A percentile compares a stretch with the other conserved stretches of the same genome.
These are phyloP conservation scores for Delitschia confertaspora DNA, from an alignment of 495 filamentous ascomycete species.

Conservation along the genomic window DNA sequence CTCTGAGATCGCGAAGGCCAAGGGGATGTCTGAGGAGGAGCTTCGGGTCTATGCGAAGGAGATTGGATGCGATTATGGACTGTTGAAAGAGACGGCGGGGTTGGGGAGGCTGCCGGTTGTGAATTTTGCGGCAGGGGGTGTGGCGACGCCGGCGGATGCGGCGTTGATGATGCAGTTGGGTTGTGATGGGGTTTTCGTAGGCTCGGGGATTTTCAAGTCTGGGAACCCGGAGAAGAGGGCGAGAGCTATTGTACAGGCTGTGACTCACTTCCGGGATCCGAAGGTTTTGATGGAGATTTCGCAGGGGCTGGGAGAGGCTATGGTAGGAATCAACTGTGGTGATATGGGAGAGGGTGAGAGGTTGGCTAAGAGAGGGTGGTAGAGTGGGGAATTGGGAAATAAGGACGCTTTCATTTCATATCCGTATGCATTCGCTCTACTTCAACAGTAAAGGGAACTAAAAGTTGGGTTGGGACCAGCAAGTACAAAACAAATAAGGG, in stretches of 20 bases:
- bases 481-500: no score
- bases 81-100: conserved; percentile 79
- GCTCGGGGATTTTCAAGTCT: conserved; percentile 93
- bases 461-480: no score
- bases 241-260: conserved; percentile 88
- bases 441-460: no score
- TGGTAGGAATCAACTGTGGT: conserved; percentile 84
- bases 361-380: conserved; percentile 85
- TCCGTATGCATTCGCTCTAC: no score
- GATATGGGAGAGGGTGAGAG: conserved; percentile 66
- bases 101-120: conserved; percentile 87
- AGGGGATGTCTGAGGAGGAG: conserved; percentile 53
- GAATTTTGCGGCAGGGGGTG: conserved; percentile 96
- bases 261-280: conserved; percentile 80
- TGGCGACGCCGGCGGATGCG: conserved; percentile 93
- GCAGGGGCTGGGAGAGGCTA: conserved; percentile 81
- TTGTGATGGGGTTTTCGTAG: conserved; percentile 96
- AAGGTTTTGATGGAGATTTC: conserved; percentile 80
- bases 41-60: conserved; percentile 72
- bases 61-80: conserved; percentile 60
- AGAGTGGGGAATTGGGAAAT: no score
- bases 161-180: conserved; percentile 99
- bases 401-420: no score
- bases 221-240: conserved; percentile 82
- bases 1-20: conserved; percentile 67